phyloP scores from a whole-genome alignment of 306 rosid genomes.

The Cicer pinnatifidum region DNA sequence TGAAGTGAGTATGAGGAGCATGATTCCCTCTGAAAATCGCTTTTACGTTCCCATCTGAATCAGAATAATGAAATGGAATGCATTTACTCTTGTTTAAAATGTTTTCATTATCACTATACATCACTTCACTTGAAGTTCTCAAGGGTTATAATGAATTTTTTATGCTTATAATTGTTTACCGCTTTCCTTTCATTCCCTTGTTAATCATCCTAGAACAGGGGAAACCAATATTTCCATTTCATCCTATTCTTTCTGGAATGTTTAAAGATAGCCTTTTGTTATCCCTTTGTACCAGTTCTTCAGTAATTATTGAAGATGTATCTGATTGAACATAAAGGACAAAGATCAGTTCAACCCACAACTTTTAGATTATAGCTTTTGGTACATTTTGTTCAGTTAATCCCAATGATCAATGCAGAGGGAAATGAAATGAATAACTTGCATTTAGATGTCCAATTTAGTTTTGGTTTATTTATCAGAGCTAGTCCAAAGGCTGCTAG shows the following conservation, averaged over 20 bases:
- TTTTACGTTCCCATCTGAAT: constrained; percentile 1
- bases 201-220: constrained; percentile 26
- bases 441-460: constrained; percentile 19
- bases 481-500: constrained; percentile 21
- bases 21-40: constrained; percentile 3
- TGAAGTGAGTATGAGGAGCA: no score
- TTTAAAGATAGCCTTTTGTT: constrained; percentile 9
- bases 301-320: neutral
- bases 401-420: constrained; percentile 13
- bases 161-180: neutral
- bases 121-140: neutral
- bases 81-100: neutral
- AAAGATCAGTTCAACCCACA: neutral
- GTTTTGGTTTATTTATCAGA: neutral
- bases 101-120: constrained; percentile 8
- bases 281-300: constrained; percentile 6
- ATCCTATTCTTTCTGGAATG: neutral
- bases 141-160: constrained; percentile 5
- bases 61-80: constrained; percentile 14
- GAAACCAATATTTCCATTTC: neutral
- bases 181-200: constrained; percentile 15
- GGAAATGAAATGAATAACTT: constrained; percentile 8
- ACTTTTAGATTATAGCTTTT: constrained; percentile 5
- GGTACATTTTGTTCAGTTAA: constrained; percentile 18
- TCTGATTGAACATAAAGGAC: constrained; percentile 23